phyloP scores from a whole-genome alignment of 345 rosid species.

The Ricinus communis region DNA sequence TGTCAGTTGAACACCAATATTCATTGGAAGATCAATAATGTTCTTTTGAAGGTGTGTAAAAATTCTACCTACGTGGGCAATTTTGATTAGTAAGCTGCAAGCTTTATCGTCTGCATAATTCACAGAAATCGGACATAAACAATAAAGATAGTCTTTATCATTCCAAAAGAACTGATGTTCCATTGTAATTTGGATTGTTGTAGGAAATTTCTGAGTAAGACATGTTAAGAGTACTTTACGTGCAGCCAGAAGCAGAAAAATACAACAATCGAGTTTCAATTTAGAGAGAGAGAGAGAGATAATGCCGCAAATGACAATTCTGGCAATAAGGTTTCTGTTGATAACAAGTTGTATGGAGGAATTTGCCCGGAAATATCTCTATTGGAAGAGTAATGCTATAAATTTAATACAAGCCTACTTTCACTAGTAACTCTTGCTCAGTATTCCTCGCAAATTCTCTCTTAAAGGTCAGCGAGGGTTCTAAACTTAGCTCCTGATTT shows the following conservation, averaged over 20 bases:
- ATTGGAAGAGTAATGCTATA: background rate
- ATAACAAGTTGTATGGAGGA: conserved; percentile 3
- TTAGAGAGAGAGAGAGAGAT: too few relatives aligned
- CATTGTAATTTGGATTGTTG: conserved; percentile 9
- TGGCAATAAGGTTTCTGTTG: background rate
- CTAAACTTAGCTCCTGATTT: too few relatives aligned
- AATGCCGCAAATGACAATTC: background rate
- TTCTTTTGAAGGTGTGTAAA: too few relatives aligned
- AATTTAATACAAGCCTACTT: conserved; percentile 1
- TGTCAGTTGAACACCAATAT: too few relatives aligned
- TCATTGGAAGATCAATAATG: too few relatives aligned
- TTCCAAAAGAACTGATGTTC: background rate
- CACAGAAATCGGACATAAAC: too few relatives aligned
- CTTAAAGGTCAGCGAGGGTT: background rate
- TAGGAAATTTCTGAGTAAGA: conserved; percentile 16
- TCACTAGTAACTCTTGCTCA: background rate
- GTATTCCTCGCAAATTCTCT: background rate
- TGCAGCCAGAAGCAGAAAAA: background rate
- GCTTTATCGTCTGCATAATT: too few relatives aligned
- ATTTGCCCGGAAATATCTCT: conserved; percentile 16
- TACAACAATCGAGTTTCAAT: too few relatives aligned
- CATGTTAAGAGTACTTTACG: background rate
- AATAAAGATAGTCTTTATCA: too few relatives aligned
- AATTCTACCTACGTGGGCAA: too few relatives aligned
- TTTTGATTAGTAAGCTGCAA: too few relatives aligned